Evolutionary conservation across 2,329 filamentous ascomycete genomes (phyloP).

Genomic region (Diplodia mutila): DNA sequence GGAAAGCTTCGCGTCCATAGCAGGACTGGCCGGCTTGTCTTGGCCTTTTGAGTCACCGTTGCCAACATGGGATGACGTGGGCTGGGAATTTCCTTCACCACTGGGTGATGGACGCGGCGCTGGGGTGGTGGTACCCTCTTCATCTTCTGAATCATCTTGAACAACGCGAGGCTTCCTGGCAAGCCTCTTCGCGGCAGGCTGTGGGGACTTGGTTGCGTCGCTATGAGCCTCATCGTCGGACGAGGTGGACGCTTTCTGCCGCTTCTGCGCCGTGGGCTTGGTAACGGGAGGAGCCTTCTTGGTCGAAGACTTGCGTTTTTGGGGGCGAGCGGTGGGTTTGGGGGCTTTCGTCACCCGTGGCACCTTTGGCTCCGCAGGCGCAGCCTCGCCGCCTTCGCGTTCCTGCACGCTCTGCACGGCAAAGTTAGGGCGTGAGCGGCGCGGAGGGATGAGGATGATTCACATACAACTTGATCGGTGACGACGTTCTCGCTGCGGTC

Average conservation of each 20-base stretch:
- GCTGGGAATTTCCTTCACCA: background rate
- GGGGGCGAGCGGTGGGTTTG: background rate
- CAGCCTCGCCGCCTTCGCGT: constrained; percentile 33
- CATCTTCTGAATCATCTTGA: constrained; percentile 1
- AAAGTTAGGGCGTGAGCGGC: background rate
- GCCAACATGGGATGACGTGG: background rate
- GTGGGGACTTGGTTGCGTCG: background rate
- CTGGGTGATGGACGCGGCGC: background rate
- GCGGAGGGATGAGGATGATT: background rate
- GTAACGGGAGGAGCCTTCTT: constrained; percentile 36
- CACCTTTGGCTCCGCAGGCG: constrained; percentile 15
- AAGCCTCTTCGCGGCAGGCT: constrained; percentile 27
- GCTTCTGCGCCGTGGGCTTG: constrained; percentile 39
- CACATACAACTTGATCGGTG: constrained; percentile 52
- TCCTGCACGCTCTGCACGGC: constrained; percentile 31
- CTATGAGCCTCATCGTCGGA: constrained; percentile 34
- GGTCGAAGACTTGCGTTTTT: constrained; percentile 6
- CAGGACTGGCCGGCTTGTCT: background rate
- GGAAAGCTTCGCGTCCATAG: constrained; percentile 6
- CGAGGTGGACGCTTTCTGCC: constrained; percentile 34
- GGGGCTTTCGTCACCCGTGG: background rate
- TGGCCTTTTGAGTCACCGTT: constrained; percentile 5
- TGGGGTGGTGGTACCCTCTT: background rate
- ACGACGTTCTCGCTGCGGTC: constrained; percentile 57
- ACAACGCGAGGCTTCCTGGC: background rate